Evolutionary conservation across 2,329 filamentous ascomycete species (phyloP), one percentile per base, ranked within the genome.

Genomic region (Chrysosporium queenslandicum): DNA sequence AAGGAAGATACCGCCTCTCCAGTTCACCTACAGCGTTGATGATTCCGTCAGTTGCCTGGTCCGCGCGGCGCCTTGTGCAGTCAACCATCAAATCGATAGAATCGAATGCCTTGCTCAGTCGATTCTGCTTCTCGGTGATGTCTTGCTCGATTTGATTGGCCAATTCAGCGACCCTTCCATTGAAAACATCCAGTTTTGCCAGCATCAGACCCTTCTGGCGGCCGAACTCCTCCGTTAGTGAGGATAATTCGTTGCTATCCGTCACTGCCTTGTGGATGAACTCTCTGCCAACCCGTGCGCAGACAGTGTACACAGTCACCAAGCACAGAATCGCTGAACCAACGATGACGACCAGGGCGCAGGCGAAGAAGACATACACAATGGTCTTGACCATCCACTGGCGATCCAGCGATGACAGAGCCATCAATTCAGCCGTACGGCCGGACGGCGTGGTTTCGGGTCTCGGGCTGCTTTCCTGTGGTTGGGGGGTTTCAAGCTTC

Each of bases 331-430:
- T 39, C 21, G 40, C 18, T 25, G 49, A 34, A 6, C 55, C 23
- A 8, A 55, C 12, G n/a, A 51, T 20, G 7, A 43, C n/a, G n/a
- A 50, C 16, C 9, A 47, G 12, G 8, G n/a, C 9, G 29, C 49
- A 36, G 20, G 11, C 46, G 21, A 36, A 39, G 21, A 54, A 7
- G 2, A 47, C 36, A 29, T 46, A 51, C 30, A 53, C 39, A 21
- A 23, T 30, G 14, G 32, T 18, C n/a, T 36, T 20, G 11, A 42
- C 23, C 20, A 23, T 23, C 37, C 25, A 23, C 11, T 27, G 36
- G 32, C 1, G 18, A 8, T 30, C 12, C 7, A 21, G 14, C 8
- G 16, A 27, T 3, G 41, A 36, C 5, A 21, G 11, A 20, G 12
- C 20, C 7, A 51, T 37, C 49, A 27, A 45, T 21, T 51, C 14